Base-by-base conservation (phyloP, 2,329 filamentous ascomycete genomes). In the Alternaria brassicae region DNA sequence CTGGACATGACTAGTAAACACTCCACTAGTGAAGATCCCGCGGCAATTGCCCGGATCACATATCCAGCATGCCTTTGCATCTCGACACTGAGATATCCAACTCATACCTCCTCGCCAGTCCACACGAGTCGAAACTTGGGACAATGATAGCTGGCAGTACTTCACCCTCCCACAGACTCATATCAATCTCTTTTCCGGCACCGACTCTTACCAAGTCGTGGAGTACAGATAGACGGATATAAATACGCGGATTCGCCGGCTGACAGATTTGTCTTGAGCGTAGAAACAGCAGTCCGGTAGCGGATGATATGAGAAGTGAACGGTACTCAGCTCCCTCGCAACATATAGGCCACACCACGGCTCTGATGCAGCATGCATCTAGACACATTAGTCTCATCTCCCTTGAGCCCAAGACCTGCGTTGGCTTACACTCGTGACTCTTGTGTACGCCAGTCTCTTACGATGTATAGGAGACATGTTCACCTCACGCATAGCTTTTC, bases 251-350 rank as follows among this genome's bases (percentile, higher is more conserved):
- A 50, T 60, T 32, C 1, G 42, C 52, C 7, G 65, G 63, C n/a
- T 57, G 42, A 21, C 63, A 66, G 7, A 68, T 66, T 32, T 66
- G 65, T n/a, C 51, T 54, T 7, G 63, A 68, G 17, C 67, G 63
- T 7, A 71, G 44, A 15, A 15, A 69, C 68, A 3, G 67, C 65
- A 2, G 62, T 70, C 21, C 65, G 65, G 10, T n/a, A 67, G 51
- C 2, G 63, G 66, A 37, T 71, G 66, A 44, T 69, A 69, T 3
- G 66, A 62, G 50, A 71, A 71, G 19, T 71, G 60, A 19, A 67
- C 60, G 2, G 66, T 61, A n/a, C 37, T 65, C 17, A 68, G 25
- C 37, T 68, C 66, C 48, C 53, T 66, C 6, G 50, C 58, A 10
- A 57, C 53, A 28, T 65, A 56, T 6, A 68, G 58, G 3, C 66